Base-by-base conservation (phyloP, 148 eudicot species). In the Pharnaceum exiguum region DNA sequence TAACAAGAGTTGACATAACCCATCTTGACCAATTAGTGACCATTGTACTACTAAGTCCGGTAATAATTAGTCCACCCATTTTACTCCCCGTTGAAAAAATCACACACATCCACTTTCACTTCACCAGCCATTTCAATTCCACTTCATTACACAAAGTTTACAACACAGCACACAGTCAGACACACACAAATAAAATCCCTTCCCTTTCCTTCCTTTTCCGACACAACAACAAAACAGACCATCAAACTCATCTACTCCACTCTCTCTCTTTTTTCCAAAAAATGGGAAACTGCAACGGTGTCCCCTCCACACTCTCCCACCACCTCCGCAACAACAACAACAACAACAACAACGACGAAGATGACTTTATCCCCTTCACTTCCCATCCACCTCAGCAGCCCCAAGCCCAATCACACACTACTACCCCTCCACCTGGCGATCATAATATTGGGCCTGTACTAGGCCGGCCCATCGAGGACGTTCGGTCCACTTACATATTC, bases 271-370 rank as follows among this genome's bases (percentile, higher is more conserved):
- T 23, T 36, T 29, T 33, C 28, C n/a, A n/a, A n/a, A 23, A 51
- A 13, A 89, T 89, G 96, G 96, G 96, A 8, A 89, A 82, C 82
- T 85, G 89, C 62, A 89, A 75, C 70, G 81, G 80, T 71, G 30
- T 75, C 16, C 80, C 83, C 24, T 60, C 77, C 46, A 43, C 75
- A n/a, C 67, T 11, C 53, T 73, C 74, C 46, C 55, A 9, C 66
- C 11, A 13, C 63, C 43, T 7, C 66, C 62, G 2, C 68, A 29
- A 10, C 47, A 61, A 26, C 68, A 49, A 39, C 65, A 52, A 15
- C 69, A 37, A 31, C 66, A 63, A 31, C 30, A 62, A 63, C 47
- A 55, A 21, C 63, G 58, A 28, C 77, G 66, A 21, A 43, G 48
- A 10, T 33, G 39, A 61, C 46, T 11, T 62, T 60, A 1, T 73